Evolutionary conservation across 2,329 filamentous ascomycete species (phyloP), one percentile per base, ranked within the genome.

Genomic region (Neurospora crassa): DNA sequence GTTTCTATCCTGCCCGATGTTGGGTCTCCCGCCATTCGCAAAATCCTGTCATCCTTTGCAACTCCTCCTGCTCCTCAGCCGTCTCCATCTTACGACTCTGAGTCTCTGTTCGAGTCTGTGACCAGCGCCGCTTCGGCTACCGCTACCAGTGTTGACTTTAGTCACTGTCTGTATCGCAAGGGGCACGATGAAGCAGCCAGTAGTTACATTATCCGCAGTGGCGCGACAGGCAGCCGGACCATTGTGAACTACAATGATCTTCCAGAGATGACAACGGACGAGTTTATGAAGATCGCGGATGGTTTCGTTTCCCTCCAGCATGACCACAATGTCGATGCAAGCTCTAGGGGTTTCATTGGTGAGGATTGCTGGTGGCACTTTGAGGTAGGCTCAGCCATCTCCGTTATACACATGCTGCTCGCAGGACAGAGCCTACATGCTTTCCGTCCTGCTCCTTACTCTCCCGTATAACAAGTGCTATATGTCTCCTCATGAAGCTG

Each of bases 181-280:
- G 82, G 81, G 24, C 81, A 84, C 74, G 75, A 79, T 6, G 85
- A 90, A 73, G 84, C 90, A 1, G 89, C 90, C 2, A 90, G 89
- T 72, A 89, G 90, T 79, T 92, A 91, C 80, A 89, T 93, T 73
- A 84, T 93, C 71, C 87, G 88, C 73, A 91, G 88, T 77, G 79
- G 82, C 68, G 80, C 79, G 34, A 88, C 84, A 3, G 87, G 86
- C 24, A 90, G 87, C 70, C 84, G 91, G 67, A 93, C 91, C 0
- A 87, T 93, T 71, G 88, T 93, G 71, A 93, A 90, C 78, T 87
- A 89, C 79, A 92, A 89, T 76, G 84, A 85, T 71, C 83, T 93
- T 43, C 85, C 85, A 0, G 91, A 93, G 74, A 92, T 93, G 89
- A 89, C 84, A 6, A 74, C 80, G 5, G 80, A 81, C 8, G 91